These are phyloP conservation scores for Daldinia grandis DNA, from an alignment of 495 filamentous ascomycete species.

Conservation along the genomic window DNA sequence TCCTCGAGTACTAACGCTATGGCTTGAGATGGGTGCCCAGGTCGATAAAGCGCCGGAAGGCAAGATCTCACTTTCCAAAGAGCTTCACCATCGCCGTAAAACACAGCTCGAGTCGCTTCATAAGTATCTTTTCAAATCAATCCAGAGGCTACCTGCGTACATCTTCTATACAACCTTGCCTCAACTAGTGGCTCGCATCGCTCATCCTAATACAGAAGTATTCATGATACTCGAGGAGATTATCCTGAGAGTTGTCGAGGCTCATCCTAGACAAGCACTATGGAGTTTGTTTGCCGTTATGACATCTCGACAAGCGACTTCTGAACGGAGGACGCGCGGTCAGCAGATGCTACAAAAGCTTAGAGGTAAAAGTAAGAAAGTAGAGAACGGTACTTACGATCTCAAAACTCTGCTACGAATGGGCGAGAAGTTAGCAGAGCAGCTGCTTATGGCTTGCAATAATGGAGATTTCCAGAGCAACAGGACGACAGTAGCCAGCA, in stretches of 20 bases:
- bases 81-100: constrained; percentile 64
- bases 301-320: constrained; percentile 51
- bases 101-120: constrained; percentile 76
- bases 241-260: constrained; percentile 79
- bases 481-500: constrained; percentile 68
- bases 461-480: constrained; percentile 75
- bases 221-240: constrained; percentile 77
- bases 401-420: constrained; percentile 76
- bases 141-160: constrained; percentile 80
- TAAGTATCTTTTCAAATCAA: constrained; percentile 74
- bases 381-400: constrained; percentile 52
- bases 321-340: constrained; percentile 65
- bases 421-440: constrained; percentile 84
- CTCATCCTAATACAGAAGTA: constrained; percentile 79
- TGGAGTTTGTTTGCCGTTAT: constrained; percentile 91
- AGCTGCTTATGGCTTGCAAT: constrained; percentile 82
- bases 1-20: constrained; percentile 88
- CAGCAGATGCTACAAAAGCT: constrained; percentile 58
- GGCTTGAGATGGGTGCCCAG: constrained; percentile 87
- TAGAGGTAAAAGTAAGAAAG: constrained; percentile 47
- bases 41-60: constrained; percentile 72
- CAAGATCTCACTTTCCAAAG: constrained; percentile 68
- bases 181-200: constrained; percentile 91
- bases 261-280: constrained; percentile 88
- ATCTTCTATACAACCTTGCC: constrained; percentile 91